phyloP scores from a whole-genome alignment of 2,329 filamentous ascomycete species.

The Botryotinia globosa region DNA sequence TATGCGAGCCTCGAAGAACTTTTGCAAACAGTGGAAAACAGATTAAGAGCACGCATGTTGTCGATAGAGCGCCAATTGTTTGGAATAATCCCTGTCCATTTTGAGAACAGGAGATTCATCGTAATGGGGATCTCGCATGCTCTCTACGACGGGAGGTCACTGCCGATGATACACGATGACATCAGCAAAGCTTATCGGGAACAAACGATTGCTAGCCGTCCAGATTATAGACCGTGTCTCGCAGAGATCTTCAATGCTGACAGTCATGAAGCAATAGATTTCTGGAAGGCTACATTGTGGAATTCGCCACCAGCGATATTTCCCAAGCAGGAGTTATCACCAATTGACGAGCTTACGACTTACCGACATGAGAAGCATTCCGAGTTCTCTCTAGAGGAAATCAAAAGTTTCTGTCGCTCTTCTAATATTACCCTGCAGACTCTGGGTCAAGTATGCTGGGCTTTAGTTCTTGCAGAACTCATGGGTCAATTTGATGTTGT shows the following conservation, averaged over 20 bases:
- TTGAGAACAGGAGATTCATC: conserved; percentile 43
- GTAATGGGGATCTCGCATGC: conserved; percentile 78
- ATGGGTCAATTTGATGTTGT: conserved; percentile 67
- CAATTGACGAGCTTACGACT: conserved; percentile 11
- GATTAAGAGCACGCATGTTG: conserved; percentile 42
- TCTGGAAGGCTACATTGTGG: conserved; percentile 70
- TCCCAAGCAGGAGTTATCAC: conserved; percentile 34
- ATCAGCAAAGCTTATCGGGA: conserved; percentile 62
- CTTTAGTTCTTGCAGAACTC: conserved; percentile 63
- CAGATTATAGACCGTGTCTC: conserved; percentile 53
- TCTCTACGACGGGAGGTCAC: conserved; percentile 85
- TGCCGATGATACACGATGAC: conserved; percentile 70
- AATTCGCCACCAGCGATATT: conserved; percentile 46
- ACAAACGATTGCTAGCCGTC: conserved; percentile 41
- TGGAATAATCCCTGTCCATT: conserved; percentile 50
- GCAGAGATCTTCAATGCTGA: conserved; percentile 42
- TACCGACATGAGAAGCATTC: conserved; percentile 50
- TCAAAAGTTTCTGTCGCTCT: conserved; percentile 61
- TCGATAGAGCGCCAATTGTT: conserved; percentile 28
- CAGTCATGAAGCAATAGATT: conserved; percentile 50
- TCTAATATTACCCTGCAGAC: conserved; percentile 72
- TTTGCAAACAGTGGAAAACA: conserved; percentile 43
- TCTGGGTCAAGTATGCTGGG: conserved; percentile 74
- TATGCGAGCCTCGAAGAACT: conserved; percentile 35
- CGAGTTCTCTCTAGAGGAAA: conserved; percentile 40